Evolutionary conservation across 129 eudicot genomes (phyloP).

Genomic region (Arctium lappa): DNA sequence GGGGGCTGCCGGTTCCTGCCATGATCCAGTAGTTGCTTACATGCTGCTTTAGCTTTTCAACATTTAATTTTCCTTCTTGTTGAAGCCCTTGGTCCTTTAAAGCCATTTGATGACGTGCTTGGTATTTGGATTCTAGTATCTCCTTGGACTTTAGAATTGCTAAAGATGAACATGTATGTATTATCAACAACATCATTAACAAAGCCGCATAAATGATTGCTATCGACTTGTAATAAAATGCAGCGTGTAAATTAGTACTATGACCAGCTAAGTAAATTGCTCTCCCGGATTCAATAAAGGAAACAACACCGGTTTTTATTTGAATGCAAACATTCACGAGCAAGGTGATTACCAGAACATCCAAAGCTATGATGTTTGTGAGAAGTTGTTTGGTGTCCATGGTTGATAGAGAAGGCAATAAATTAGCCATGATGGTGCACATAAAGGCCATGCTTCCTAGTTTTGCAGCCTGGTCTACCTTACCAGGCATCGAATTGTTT

Average conservation of each 20-base stretch:
- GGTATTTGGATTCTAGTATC: slow-evolving; percentile 3
- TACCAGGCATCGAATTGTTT: slow-evolving; percentile 17
- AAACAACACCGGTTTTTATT: neutral
- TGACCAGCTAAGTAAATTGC: too few relatives aligned
- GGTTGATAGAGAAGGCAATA: slow-evolving; percentile 32
- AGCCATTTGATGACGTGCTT: neutral
- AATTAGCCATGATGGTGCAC: slow-evolving; percentile 29
- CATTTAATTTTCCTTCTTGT: neutral
- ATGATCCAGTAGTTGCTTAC: slow-evolving; percentile 29
- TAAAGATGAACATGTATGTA: slow-evolving; percentile 19
- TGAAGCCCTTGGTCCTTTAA: neutral
- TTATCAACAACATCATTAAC: slow-evolving; percentile 10
- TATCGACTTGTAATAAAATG: neutral
- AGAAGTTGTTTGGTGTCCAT: slow-evolving; percentile 23
- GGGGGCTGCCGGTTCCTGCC: slow-evolving; percentile 29
- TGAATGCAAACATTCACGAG: slow-evolving; percentile 30
- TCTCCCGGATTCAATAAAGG: neutral
- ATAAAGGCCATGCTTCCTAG: slow-evolving; percentile 20
- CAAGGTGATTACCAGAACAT: slow-evolving; percentile 30
- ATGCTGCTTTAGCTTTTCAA: slow-evolving; percentile 10
- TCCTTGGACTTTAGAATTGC: neutral
- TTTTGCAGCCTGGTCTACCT: slow-evolving; percentile 25
- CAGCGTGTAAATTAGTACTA: too few relatives aligned
- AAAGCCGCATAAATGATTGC: neutral
- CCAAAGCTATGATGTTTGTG: slow-evolving; percentile 27